Conservation (phyloP, 345 rosid species). For the Gossypium ekmanianum region DNA sequence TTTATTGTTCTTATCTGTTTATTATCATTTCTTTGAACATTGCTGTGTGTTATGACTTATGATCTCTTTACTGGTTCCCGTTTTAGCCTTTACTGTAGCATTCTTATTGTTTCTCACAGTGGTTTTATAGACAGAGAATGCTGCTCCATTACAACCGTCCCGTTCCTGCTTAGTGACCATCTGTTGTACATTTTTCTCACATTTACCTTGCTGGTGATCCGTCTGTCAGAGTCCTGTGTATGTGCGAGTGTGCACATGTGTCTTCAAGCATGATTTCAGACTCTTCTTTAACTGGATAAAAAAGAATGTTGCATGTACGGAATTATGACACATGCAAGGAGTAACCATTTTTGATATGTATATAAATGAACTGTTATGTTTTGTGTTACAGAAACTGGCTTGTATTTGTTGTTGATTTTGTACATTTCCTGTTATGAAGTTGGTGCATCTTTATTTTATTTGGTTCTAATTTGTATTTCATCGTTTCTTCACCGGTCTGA, state of each 20-base stretch:
- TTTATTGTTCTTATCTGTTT: not conserved
- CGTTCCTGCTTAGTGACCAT: not conserved
- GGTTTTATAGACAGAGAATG: not conserved
- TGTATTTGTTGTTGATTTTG: not conserved
- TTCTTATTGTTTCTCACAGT: not conserved
- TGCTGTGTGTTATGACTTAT: not conserved
- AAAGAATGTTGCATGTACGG: not conserved
- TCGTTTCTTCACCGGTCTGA: constrained; percentile 38
- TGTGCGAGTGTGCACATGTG: not conserved
- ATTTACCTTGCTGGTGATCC: no score
- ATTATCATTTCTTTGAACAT: not conserved
- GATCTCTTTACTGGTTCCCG: not conserved
- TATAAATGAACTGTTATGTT: not conserved
- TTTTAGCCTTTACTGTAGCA: not conserved
- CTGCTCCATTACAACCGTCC: not conserved
- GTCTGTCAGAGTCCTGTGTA: no score
- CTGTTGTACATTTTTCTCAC: not conserved
- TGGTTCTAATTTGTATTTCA: not conserved
- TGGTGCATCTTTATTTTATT: not conserved
- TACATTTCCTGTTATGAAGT: not conserved
- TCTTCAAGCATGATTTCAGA: not conserved
- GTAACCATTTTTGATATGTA: not conserved
- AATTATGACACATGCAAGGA: not conserved
- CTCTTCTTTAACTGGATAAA: not conserved
- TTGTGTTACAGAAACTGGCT: not conserved